Conservation (phyloP, 768 basidiomycete species). For the Amanita polypyramis region DNA sequence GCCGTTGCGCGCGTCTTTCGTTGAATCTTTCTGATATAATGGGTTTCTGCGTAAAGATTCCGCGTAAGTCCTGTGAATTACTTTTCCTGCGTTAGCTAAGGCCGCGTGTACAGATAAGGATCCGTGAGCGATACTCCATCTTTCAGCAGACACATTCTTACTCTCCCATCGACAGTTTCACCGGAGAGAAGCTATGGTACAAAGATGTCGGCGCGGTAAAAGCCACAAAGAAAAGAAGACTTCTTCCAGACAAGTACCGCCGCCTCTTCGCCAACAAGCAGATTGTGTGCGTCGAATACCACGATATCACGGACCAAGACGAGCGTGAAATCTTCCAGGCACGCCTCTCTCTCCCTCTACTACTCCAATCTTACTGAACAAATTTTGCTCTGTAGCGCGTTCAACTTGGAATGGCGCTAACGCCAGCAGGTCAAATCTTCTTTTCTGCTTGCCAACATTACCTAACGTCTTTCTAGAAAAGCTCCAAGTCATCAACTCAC, state of each 20-base stretch:
- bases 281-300: constrained; percentile 74
- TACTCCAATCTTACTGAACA: not conserved
- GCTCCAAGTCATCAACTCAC: constrained; percentile 52
- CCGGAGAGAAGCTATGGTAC: constrained; percentile 46
- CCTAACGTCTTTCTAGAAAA: constrained; percentile 31
- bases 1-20: constrained; percentile 15
- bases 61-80: constrained; percentile 26
- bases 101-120: constrained; percentile 30
- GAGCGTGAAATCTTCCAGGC: constrained; percentile 72
- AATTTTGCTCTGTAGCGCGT: constrained; percentile 43
- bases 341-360: constrained; percentile 7
- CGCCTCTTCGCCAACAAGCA: constrained; percentile 63
- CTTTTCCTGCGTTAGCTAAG: constrained; percentile 14
- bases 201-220: constrained; percentile 20
- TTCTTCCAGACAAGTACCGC: constrained; percentile 45
- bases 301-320: constrained; percentile 40
- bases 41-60: constrained; percentile 30
- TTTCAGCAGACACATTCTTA: not conserved
- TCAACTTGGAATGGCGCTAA: constrained; percentile 69
- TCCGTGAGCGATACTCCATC: constrained; percentile 11
- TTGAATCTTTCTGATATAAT: constrained; percentile 3
- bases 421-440: constrained; percentile 31
- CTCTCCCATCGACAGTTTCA: constrained; percentile 21
- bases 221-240: constrained; percentile 12
- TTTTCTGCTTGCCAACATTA: no score